Base-by-base conservation (phyloP, 768 basidiomycete genomes). In the Suillus tomentosus region DNA sequence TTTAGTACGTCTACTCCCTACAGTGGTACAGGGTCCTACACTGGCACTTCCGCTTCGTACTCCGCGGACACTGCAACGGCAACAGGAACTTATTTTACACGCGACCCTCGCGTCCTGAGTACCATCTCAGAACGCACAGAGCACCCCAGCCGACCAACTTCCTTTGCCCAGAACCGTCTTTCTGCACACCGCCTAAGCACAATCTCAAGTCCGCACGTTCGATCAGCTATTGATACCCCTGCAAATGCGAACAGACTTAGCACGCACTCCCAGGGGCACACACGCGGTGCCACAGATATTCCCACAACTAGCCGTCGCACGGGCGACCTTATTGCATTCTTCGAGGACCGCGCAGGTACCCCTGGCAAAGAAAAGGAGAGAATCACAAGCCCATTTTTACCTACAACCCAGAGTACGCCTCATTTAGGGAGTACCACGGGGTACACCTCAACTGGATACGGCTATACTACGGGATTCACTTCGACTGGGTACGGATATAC, bases 51-150 rank as follows among this genome's bases (percentile, higher is more conserved):
- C 15, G 70, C 74, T 14, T 68, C 79, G n/a, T 69, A 74, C 63
- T 58, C 79, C 47, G 64, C 77, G 7, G 57, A 58, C 40, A 58
- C 40, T 6, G 40, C 57, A 19, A 58, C 57, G 1, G 17, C 61
- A 75, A 77, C 67, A 76, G 82, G 1, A 80, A 76, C 58, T 69
- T 73, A 43, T 70, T 78, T 54, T 67, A 76, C 27, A 77, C 77
- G 81, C 15, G 80, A 79, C 53, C 84, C 85, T 11, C 76, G 80
- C 31, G 73, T 81, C 40, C 80, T 94, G 22, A 94, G 92, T 71
- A 88, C 84, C 3, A 94, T 94, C 64, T 85, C 91, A 3, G 92
- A 94, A 72, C 84, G 82, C 54, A 92, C 90, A 1, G 92, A 94
- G 75, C 86, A 89, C 2, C 76, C 77, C 0, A 83, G 89, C 0